Evolutionary conservation across 768 basidiomycete species (phyloP).

Genomic region (Lenzites betulinus): DNA sequence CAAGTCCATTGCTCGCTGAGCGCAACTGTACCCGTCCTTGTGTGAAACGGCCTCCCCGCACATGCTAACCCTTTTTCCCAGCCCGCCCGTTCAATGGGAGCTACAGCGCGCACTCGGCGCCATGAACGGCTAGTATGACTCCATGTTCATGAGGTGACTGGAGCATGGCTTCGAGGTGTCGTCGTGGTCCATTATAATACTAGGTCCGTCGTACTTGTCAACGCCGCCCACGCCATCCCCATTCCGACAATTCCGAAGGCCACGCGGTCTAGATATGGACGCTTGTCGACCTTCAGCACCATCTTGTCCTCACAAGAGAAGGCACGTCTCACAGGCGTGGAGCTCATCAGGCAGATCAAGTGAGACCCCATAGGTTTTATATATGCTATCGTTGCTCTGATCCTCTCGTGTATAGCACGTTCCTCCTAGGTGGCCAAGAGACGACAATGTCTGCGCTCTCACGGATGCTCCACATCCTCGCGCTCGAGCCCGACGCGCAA

Average conservation of each 20-base stretch:
- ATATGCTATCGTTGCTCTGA: neutral
- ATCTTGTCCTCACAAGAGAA: constrained; percentile 33
- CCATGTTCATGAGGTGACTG: constrained; percentile 6
- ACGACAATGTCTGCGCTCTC: constrained; percentile 34
- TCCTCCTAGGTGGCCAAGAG: constrained; percentile 37
- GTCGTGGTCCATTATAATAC: constrained; percentile 29
- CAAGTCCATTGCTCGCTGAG: constrained; percentile 7
- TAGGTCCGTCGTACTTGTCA: constrained; percentile 29
- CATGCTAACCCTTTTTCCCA: neutral
- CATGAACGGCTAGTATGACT: constrained; percentile 5
- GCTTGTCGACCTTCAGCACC: constrained; percentile 26
- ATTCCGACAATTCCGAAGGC: constrained; percentile 31
- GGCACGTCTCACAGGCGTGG: constrained; percentile 37
- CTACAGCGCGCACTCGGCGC: constrained; percentile 7
- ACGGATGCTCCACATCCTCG: constrained; percentile 38
- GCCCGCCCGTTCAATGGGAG: neutral
- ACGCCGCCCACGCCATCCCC: constrained; percentile 29
- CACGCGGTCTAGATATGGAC: constrained; percentile 23
- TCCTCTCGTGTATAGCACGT: constrained; percentile 28
- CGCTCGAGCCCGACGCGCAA: constrained; percentile 34
- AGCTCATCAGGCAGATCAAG: constrained; percentile 44
- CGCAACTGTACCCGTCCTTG: constrained; percentile 24
- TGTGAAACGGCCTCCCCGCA: constrained; percentile 5
- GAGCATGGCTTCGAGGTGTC: constrained; percentile 19
- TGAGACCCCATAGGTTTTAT: constrained; percentile 5